These are phyloP conservation scores for Inosperma sp. DNA, from an alignment of 768 basidiomycete species.

Conservation along the genomic window DNA sequence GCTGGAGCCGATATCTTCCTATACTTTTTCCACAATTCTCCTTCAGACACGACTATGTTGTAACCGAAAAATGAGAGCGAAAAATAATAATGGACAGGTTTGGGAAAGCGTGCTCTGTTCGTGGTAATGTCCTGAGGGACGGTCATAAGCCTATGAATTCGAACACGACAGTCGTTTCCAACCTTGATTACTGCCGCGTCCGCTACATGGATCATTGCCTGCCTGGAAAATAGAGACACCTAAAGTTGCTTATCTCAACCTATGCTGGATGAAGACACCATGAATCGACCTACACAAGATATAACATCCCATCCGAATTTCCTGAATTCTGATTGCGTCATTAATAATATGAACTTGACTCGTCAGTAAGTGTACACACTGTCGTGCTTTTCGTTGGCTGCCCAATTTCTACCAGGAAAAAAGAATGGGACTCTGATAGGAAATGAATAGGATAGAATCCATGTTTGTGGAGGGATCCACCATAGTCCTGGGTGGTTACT, in stretches of 20 bases:
- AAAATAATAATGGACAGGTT: constrained; percentile 12
- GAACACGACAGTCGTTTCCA: no score
- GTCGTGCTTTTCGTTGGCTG: neutral
- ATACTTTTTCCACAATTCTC: constrained; percentile 17
- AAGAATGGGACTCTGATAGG: no score
- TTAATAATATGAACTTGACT: neutral
- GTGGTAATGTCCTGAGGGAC: constrained; percentile 7
- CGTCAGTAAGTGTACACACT: neutral
- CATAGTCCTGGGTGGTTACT: no score
- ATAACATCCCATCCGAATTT: constrained; percentile 7
- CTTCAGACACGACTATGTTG: constrained; percentile 15
- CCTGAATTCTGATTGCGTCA: neutral
- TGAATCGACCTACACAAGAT: neutral
- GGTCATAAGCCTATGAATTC: neutral
- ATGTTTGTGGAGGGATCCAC: no score
- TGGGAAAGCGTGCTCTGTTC: constrained; percentile 6
- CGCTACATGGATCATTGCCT: constrained; percentile 5
- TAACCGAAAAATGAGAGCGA: constrained; percentile 10
- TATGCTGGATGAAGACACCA: neutral
- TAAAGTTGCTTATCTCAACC: neutral
- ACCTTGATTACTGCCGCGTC: constrained; percentile 12
- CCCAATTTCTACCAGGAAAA: no score
- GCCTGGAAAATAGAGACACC: constrained; percentile 6
- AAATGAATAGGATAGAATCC: no score
- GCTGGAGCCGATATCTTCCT: constrained; percentile 16